Evolutionary conservation across 2,329 filamentous ascomycete genomes (phyloP), one percentile per base, ranked within the genome.

Genomic region (Colletotrichum musicola): DNA sequence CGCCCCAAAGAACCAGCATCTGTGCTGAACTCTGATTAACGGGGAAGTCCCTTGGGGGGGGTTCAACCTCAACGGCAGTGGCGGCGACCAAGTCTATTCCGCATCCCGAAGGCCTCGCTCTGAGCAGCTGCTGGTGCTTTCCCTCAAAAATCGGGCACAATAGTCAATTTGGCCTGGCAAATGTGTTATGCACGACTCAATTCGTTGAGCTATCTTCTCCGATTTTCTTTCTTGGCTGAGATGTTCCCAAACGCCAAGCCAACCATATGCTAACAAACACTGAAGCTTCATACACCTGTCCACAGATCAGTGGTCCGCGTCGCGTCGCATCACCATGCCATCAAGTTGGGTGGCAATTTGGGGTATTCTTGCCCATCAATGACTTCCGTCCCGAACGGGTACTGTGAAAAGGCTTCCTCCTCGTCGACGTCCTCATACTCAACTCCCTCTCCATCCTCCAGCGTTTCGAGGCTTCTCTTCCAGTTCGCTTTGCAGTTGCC

Each of bases 401-500:
- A 79, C 22, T 77, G 77, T 13, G 78, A 49, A 46, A 78, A 74
- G 50, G 47, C 56, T 69, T 70, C 44, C 70, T 63, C 50, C 38
- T 46, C 42, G 9, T 18, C 25, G n/a, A 62, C 25, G 18, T 62
- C 49, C 6, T 66, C 69, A 0, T 71, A 70, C 54, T 71, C 70
- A 16, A 73, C 63, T n/a, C 70, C 73, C 9, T 66, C 59, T 3
- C 44, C 71, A 10, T 40, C 66, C 38, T 57, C 42, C 10, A 35
- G 27, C 2, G 60, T 73, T 3, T 66, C 61, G 9, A 69, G 73
- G 60, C 77, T 74, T 51, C 83, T 76, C 78, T 85, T 86, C 85
- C 84, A 87, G 44, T 77, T 75, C 4, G 76, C 73, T 42, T 80
- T 75, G 70, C 85, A 87, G 7, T 80, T 72, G 6, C 85, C 85